Base-by-base conservation (phyloP, 2,329 filamentous ascomycete species). In the Pyrenophora seminiperda region DNA sequence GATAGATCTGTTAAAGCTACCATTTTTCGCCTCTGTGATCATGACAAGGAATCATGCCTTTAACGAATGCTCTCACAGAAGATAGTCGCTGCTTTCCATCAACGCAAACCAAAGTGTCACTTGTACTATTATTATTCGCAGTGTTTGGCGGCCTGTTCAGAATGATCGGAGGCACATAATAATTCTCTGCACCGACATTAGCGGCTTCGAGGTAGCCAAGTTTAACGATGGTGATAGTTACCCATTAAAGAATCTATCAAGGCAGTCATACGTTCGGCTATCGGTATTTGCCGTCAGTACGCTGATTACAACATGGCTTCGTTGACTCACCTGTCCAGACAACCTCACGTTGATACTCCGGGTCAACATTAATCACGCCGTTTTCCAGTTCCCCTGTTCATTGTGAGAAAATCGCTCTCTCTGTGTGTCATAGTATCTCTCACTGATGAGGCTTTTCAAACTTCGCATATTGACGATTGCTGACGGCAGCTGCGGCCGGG, bases 121-220 rank as follows among this genome's bases (percentile, higher is more conserved):
- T 57, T 14, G 54, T 37, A 20, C 51, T 54, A 36, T 47, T 50
- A 13, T 47, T 59, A 39, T 61, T 47, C 19, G 24, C 31, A 22
- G 22, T 13, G 20, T 47, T 40, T 36, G 53, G 46, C 38, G 67
- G 63, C 34, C 68, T 66, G 54, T 79, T 79, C 46, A 80, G 75
- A 34, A 79, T 79, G 5, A 80, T 73, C 2, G 77, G 77, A 10
- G 78, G 77, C 20, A 79, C 73, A 40, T 75, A 79, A 46, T 60
- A 73, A 14, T 73, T 72, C 24, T 75, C 70, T 69, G n/a, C 5
- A 24, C 36, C 1, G 29, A 5, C 2, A 2, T 47, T 32, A 47
- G 34, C 5, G 13, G 32, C 11, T 19, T 15, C 9, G 9, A 9
- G 10, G 9, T 27, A 11, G 5, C 37, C 2, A 30, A 40, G 14